Base-by-base conservation (phyloP, 2,329 filamentous ascomycete genomes). In the Laburnicola sp. region DNA sequence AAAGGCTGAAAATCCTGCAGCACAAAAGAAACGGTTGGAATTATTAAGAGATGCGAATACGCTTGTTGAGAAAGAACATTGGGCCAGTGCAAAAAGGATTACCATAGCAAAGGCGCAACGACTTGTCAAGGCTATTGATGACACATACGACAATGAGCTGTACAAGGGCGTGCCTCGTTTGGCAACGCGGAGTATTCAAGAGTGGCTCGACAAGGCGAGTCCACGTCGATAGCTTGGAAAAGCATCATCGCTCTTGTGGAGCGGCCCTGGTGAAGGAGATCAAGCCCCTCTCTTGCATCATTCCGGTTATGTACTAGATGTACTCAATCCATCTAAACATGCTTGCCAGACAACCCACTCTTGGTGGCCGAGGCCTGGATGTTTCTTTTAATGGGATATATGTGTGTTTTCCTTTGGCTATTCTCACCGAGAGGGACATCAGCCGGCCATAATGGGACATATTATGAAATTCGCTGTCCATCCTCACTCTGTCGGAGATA, bases 21-120 rank as follows among this genome's bases (percentile, higher is more conserved):
- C 66, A 6, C 50, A 63, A 42, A 59, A 53, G n/a, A 64, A 61
- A 52, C 44, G 64, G 30, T 54, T 57, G 47, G 63, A 64, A 45
- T 43, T 68, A 39, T 49, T 50, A 16, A 55, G 57, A 1, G 60
- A 68, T 42, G 60, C 62, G 22, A 62, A 67, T 53, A 57, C 55
- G 5, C 63, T 67, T 41, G 36, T 65, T 4, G 53, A 59, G 6
- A 62, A 50, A 49, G 62, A 65, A 49, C 51, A 59, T n/a, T 66
- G 63, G 64, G 63, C 63, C 2, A 56, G 59, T 22, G 65, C 63
- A 40, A 67, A 66, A 52, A 57, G 63, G 22, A 21, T 68, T 40
- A 56, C 43, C 8, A 47, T 68, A 3, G 39, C 52, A 26, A 67
- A 62, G 43, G 65, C 65, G 35, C 58, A 67, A 37, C 56, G 57